These are phyloP conservation scores for Dianthus caryophyllus DNA, from an alignment of 148 eudicot species.

Conservation along the genomic window DNA sequence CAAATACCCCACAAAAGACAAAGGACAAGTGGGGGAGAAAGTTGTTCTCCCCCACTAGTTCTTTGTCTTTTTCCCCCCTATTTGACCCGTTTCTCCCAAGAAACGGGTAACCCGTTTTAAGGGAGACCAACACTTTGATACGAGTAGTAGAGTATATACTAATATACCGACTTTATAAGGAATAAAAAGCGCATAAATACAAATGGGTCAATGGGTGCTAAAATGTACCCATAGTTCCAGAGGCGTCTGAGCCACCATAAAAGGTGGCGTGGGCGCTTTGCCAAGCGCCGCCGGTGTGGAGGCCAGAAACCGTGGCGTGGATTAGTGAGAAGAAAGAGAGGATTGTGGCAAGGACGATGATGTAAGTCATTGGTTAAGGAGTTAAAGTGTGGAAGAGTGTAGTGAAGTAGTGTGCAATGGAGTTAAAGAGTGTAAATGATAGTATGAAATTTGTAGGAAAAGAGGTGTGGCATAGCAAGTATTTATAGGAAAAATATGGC, in stretches of 20 bases:
- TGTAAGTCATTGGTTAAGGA: conserved; percentile 9
- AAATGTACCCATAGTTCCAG: conserved; percentile 80
- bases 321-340: conserved; percentile 14
- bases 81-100: no score
- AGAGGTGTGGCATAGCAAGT: conserved; percentile 28
- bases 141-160: no score
- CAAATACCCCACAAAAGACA: no score
- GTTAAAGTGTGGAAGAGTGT: conserved; percentile 6
- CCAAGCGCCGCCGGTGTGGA: conserved; percentile 38
- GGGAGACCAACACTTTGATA: no score
- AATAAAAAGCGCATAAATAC: no score
- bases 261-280: conserved; percentile 81
- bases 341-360: background rate
- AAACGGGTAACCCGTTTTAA: no score
- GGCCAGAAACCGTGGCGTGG: conserved; percentile 46
- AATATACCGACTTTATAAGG: no score
- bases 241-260: conserved; percentile 88
- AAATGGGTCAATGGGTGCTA: background rate
- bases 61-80: no score
- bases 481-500: no score
- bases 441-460: conserved; percentile 25
- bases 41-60: no score
- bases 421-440: background rate
- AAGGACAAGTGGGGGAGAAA: no score
- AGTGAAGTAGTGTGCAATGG: background rate